These are phyloP conservation scores for Diaporthe batatas DNA, from an alignment of 2,329 filamentous ascomycete species.

Conservation along the genomic window DNA sequence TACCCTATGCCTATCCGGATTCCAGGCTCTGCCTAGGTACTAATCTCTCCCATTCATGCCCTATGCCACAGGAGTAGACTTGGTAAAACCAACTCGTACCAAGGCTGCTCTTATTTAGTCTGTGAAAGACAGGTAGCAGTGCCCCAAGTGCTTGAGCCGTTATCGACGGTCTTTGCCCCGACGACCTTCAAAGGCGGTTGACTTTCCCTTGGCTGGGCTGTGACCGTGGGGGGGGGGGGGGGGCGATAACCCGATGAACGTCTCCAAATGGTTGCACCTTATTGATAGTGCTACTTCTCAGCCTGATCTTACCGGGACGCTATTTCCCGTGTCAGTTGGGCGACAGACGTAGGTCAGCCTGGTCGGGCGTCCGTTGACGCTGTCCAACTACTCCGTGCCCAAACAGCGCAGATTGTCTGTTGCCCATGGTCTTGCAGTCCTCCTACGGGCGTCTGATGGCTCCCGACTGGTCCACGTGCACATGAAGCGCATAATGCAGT, in stretches of 20 bases:
- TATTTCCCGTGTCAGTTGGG: background rate
- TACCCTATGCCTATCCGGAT: too few species aligned
- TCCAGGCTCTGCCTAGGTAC: too few species aligned
- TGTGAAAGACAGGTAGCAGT: too few species aligned
- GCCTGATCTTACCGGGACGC: too few species aligned
- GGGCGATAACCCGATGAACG: too few species aligned
- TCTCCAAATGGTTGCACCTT: too few species aligned
- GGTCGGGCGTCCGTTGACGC: background rate
- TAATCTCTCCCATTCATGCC: background rate
- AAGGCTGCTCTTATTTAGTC: too few species aligned
- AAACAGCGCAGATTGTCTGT: background rate
- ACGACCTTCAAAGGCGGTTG: background rate
- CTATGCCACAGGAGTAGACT: background rate
- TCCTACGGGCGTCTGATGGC: background rate
- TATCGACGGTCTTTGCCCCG: background rate
- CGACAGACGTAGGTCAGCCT: background rate
- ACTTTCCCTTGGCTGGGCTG: background rate
- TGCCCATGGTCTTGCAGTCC: background rate
- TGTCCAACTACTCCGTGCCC: background rate
- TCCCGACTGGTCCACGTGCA: constrained; percentile 13
- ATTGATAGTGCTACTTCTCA: too few species aligned
- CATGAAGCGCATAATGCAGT: background rate
- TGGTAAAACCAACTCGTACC: too few species aligned
- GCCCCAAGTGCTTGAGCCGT: background rate
- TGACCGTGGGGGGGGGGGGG: too few species aligned